Conservation (phyloP, 257 asterid species). For the Capsicum rhomboideum region DNA sequence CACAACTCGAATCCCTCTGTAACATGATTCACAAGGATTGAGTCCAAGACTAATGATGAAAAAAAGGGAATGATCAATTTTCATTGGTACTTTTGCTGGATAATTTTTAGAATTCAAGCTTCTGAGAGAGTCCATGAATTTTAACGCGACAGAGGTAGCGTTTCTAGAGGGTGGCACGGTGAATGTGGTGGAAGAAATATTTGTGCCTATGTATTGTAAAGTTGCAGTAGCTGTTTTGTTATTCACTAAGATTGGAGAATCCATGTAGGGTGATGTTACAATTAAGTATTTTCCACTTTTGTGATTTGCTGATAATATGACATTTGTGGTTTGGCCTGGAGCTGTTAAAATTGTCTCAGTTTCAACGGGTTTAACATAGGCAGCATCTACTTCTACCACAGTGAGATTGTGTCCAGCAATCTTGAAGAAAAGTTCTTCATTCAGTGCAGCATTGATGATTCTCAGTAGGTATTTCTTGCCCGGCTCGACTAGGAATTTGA, state of each 20-base stretch:
- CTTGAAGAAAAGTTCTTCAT: conserved; percentile 32
- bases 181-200: conserved; percentile 16
- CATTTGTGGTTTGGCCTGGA: conserved; percentile 52
- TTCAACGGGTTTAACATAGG: conserved; percentile 27
- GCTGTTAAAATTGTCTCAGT: conserved; percentile 30
- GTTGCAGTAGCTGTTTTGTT: conserved; percentile 44
- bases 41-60: conserved; percentile 49
- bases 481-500: conserved; percentile 15
- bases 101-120: conserved; percentile 30
- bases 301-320: conserved; percentile 21
- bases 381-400: conserved; percentile 28
- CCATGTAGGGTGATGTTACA: conserved; percentile 42
- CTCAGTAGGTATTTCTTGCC: conserved; percentile 27
- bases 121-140: conserved; percentile 30
- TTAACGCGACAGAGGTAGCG: conserved; percentile 32
- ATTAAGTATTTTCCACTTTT: conserved; percentile 26
- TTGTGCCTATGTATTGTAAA: conserved; percentile 32
- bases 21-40: conserved; percentile 30
- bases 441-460: conserved; percentile 33
- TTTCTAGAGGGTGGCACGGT: conserved; percentile 32
- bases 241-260: conserved; percentile 31
- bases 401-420: conserved; percentile 30
- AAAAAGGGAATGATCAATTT: conserved; percentile 34
- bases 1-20: conserved; percentile 20
- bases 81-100: conserved; percentile 37